Conservation (phyloP, 305 asterid species). For the Fraxinus angustifolia region DNA sequence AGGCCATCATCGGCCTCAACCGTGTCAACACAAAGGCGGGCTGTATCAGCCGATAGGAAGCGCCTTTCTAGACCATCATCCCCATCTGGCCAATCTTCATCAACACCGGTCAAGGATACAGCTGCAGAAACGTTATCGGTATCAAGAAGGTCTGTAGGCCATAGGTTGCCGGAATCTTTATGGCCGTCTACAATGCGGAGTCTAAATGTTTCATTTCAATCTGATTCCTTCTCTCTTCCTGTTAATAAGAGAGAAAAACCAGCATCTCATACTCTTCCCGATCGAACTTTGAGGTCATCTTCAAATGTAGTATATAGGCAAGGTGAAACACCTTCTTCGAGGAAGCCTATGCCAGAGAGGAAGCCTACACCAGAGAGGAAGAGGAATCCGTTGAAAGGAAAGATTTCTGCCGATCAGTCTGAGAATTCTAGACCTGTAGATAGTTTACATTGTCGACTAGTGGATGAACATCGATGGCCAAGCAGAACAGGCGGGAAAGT, state of each 20-base stretch:
- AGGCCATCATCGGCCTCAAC: conserved; percentile 39
- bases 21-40: conserved; percentile 48
- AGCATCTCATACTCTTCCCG: conserved; percentile 34
- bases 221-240: conserved; percentile 45
- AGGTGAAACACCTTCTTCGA: conserved; percentile 24
- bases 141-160: conserved; percentile 51
- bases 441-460: conserved; percentile 43
- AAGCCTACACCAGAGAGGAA: conserved; percentile 76
- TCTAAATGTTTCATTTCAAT: conserved; percentile 67
- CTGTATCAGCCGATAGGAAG: conserved; percentile 67
- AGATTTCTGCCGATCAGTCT: conserved; percentile 50
- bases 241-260: conserved; percentile 40
- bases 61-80: conserved; percentile 53
- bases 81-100: conserved; percentile 44
- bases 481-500: conserved; percentile 48
- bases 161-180: conserved; percentile 56
- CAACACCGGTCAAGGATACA: conserved; percentile 73
- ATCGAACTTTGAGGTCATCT: conserved; percentile 51
- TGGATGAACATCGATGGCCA: conserved; percentile 83
- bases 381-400: conserved; percentile 63
- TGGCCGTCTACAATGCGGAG: conserved; percentile 89
- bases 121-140: conserved; percentile 42
- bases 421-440: conserved; percentile 84
- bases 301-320: conserved; percentile 50
- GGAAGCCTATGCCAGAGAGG: conserved; percentile 29